Conservation (phyloP, 257 asterid species). For the Plantago ovata region DNA sequence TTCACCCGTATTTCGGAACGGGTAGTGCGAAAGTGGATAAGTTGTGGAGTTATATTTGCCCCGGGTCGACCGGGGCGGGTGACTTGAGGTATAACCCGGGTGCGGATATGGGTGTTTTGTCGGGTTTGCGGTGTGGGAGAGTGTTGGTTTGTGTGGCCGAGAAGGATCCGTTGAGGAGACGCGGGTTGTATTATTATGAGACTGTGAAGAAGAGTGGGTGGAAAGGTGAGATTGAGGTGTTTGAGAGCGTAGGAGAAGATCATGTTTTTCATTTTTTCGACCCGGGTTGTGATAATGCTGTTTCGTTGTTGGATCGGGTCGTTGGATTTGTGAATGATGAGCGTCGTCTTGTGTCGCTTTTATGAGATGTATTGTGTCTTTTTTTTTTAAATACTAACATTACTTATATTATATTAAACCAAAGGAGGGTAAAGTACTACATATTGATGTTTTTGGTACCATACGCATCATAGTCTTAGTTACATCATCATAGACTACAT, state of each 20-base stretch:
- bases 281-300: conserved; percentile 21
- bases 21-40: conserved; percentile 12
- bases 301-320: conserved; percentile 28
- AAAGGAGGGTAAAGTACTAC: no score
- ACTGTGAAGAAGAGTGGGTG: conserved; percentile 34
- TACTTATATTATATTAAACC: no score
- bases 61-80: conserved; percentile 22
- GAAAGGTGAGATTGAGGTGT: conserved; percentile 37
- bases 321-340: conserved; percentile 27
- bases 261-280: conserved; percentile 40
- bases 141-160: conserved; percentile 47
- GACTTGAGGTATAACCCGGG: conserved; percentile 49
- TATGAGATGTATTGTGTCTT: no score
- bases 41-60: conserved; percentile 45
- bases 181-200: conserved; percentile 34
- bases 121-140: conserved; percentile 31
- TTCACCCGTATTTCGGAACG: conserved; percentile 64
- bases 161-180: conserved; percentile 34
- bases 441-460: no score
- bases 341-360: no score
- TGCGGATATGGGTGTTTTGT: conserved; percentile 24
- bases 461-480: no score
- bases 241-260: conserved; percentile 35
- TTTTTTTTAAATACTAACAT: no score
- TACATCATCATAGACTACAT: no score